Evolutionary conservation across 768 basidiomycete species (phyloP).

Genomic region (Lactarius akahatsu): DNA sequence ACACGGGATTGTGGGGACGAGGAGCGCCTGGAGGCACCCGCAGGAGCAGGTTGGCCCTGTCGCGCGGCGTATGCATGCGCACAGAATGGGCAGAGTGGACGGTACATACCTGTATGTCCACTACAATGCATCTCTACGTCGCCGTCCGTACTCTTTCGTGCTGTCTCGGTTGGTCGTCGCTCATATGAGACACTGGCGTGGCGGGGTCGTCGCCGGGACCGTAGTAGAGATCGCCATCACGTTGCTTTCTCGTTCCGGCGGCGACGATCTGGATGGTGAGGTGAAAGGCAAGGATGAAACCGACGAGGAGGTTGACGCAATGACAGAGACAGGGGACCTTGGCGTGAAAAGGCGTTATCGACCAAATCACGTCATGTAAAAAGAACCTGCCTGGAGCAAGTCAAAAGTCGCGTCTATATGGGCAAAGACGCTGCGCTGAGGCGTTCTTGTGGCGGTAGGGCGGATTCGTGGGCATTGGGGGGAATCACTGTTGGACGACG

Average conservation of each 20-base stretch:
- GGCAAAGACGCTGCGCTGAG: background rate
- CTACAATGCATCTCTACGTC: background rate
- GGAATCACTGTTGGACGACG: too few relatives aligned
- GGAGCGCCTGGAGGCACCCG: background rate
- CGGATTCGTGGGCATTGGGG: background rate
- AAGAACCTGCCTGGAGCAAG: background rate
- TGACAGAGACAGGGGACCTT: background rate
- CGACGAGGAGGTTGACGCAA: background rate
- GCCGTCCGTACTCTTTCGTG: background rate
- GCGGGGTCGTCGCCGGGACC: background rate
- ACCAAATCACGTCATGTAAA: background rate
- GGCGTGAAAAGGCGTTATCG: background rate
- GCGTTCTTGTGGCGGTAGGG: constrained; percentile 18
- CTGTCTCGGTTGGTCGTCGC: background rate
- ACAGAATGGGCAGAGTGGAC: background rate
- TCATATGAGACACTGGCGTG: too few relatives aligned
- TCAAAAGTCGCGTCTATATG: background rate
- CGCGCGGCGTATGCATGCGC: constrained; percentile 10
- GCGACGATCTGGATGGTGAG: background rate
- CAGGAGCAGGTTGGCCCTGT: background rate
- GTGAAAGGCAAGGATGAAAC: constrained; percentile 20
- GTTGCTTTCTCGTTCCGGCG: too few relatives aligned
- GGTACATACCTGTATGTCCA: constrained; percentile 5
- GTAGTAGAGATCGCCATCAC: background rate
- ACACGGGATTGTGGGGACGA: background rate